Conservation (phyloP, 331 rosid species). For the Acacia concinna region DNA sequence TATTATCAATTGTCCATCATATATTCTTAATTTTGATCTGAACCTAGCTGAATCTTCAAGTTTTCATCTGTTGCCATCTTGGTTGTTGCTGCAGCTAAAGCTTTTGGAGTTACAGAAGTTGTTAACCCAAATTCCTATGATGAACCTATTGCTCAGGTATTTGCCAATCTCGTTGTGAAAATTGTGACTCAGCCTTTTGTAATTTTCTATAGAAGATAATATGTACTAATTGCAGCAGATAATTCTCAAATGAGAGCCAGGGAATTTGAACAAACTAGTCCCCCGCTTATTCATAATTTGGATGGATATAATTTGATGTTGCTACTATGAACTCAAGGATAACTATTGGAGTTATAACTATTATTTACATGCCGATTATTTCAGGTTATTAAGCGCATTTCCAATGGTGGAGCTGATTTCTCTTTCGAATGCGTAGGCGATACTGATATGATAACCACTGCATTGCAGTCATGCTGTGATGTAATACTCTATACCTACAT, state of each 20-base stretch:
- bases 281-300: background rate
- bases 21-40: background rate
- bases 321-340: background rate
- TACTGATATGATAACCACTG: conserved; percentile 82
- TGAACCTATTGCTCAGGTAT: conserved; percentile 78
- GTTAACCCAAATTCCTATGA: conserved; percentile 56
- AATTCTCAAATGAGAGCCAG: conserved; percentile 4
- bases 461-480: conserved; percentile 91
- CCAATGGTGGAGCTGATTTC: conserved; percentile 93
- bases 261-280: background rate
- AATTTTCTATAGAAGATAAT: background rate
- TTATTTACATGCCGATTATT: conserved; percentile 14
- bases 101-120: conserved; percentile 82
- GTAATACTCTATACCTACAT: conserved; percentile 42
- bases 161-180: conserved; percentile 17
- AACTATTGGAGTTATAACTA: background rate
- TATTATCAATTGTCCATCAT: background rate
- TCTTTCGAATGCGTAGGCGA: conserved; percentile 89
- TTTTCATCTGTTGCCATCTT: conserved; percentile 28
- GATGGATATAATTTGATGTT: conserved; percentile 1
- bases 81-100: conserved; percentile 59
- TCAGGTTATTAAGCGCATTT: conserved; percentile 77
- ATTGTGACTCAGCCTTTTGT: conserved; percentile 3
- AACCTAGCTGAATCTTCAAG: conserved; percentile 8
- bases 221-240: background rate